phyloP scores from a whole-genome alignment of 192 early-diverging fungal genomes.

The Irineochytrium annulatum region DNA sequence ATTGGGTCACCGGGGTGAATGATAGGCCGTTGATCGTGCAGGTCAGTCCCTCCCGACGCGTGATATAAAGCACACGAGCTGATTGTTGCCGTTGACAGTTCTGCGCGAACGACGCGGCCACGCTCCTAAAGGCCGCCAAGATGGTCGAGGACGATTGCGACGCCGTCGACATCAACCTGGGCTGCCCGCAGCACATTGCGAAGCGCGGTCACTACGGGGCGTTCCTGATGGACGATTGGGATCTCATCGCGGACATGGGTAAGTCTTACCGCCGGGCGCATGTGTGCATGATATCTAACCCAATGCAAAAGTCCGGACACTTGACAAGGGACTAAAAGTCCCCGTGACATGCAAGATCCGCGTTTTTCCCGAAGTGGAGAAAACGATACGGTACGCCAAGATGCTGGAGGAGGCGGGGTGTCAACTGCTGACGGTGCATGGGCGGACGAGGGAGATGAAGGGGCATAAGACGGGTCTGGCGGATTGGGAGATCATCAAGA shows the following conservation, averaged over 20 bases:
- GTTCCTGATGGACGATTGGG: slow-evolving; percentile 88
- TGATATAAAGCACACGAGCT: background rate
- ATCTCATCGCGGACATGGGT: slow-evolving; percentile 59
- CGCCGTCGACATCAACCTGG: slow-evolving; percentile 93
- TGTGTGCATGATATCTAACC: background rate
- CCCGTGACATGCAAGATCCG: slow-evolving; percentile 97
- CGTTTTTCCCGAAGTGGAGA: slow-evolving; percentile 81
- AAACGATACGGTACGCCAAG: slow-evolving; percentile 89
- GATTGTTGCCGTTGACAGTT: slow-evolving; percentile 71
- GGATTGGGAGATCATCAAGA: slow-evolving; percentile 90
- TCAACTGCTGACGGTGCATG: slow-evolving; percentile 89
- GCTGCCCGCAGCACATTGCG: slow-evolving; percentile 96
- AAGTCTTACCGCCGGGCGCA: background rate
- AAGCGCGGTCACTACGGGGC: slow-evolving; percentile 87
- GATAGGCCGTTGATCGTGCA: slow-evolving; percentile 85
- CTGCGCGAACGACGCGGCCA: slow-evolving; percentile 92
- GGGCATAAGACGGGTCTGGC: slow-evolving; percentile 94
- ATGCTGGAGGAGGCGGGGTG: slow-evolving; percentile 93
- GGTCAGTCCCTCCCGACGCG: slow-evolving; percentile 28
- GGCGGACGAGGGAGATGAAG: slow-evolving; percentile 93
- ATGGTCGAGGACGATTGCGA: slow-evolving; percentile 80
- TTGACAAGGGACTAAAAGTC: slow-evolving; percentile 76
- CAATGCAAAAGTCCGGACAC: slow-evolving; percentile 47
- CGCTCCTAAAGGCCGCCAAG: slow-evolving; percentile 75
- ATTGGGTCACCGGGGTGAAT: slow-evolving; percentile 43